Base-by-base conservation (phyloP, 352 stramenopile genomes). In the Phytophthora boehmeriae region DNA sequence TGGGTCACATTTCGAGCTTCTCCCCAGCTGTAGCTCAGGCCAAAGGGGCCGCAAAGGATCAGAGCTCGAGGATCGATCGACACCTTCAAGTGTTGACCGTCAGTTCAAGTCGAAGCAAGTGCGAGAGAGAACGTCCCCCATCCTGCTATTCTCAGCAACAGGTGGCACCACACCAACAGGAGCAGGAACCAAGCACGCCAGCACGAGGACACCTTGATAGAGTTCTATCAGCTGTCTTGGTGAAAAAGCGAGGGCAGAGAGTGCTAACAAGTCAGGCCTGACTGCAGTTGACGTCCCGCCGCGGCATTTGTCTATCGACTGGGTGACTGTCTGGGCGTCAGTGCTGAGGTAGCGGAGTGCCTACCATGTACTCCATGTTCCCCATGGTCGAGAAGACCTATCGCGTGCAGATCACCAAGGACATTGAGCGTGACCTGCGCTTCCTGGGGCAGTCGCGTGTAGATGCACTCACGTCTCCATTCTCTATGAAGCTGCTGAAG, bases 331-430 rank as follows among this genome's bases (percentile, higher is more conserved):
- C 25, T 52, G 45, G 14, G 51, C 45, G 28, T n/a, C 35, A 38
- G 25, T 30, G 25, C 25, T 30, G 8, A 10, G 50, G 22, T 32
- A 13, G 22, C 36, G 11, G 23, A 20, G n/a, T 25, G 19, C 47
- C 46, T 48, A 44, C 30, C 35, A 73, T 78, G 63, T 88, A 83
- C 63, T 91, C 83, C 43, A 90, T 95, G 80, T 93, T 93, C 73
- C 83, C 81, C 51, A 78, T 90, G 54, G 84, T 95, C 34, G 84
- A 93, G 69, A 93, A 93, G 69, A 88, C 84, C 42, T 93, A 90
- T 59, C 77, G 81, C 45, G 75, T 87, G 60, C 71, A 80, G 25
- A 86, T 95, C 59, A 93, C 81, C 28, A 72, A 86, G 10, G 80
- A 88, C 70, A 93, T 95, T 52, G 86, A 93, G 76, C 80, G 86